Conservation (phyloP, 768 basidiomycete genomes). For the Albatrellus ellisii region DNA sequence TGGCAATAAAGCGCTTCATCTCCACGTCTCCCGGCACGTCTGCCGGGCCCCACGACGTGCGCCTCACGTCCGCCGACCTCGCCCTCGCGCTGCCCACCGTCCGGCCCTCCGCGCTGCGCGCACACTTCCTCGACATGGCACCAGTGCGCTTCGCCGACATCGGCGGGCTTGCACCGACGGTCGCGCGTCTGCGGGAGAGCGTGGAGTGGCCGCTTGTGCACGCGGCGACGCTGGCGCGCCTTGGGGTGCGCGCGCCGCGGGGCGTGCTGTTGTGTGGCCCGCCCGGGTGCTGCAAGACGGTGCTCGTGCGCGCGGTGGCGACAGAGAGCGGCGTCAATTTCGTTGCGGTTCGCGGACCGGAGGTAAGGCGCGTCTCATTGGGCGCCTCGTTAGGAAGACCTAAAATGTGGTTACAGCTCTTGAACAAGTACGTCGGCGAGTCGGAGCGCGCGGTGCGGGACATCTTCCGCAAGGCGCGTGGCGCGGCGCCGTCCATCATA, state of each 20-base stretch:
- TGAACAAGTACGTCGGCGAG: conserved; percentile 97
- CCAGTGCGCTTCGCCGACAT: conserved; percentile 78
- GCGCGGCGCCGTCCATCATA: conserved; percentile 88
- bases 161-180: conserved; percentile 72
- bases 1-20: conserved; percentile 80
- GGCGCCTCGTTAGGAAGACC: background rate
- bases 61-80: conserved; percentile 53
- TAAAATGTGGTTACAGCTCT: conserved; percentile 35
- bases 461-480: conserved; percentile 89
- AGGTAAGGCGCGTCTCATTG: conserved; percentile 32
- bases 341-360: conserved; percentile 93
- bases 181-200: conserved; percentile 78
- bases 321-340: conserved; percentile 93
- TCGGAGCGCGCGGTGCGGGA: conserved; percentile 92
- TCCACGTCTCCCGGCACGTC: conserved; percentile 16
- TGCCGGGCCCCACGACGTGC: background rate
- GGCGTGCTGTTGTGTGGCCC: conserved; percentile 91
- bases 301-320: conserved; percentile 85
- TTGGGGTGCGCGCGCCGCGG: conserved; percentile 81
- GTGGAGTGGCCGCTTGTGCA: conserved; percentile 94
- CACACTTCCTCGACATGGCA: conserved; percentile 79
- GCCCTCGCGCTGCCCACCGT: conserved; percentile 59
- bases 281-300: conserved; percentile 95
- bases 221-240: conserved; percentile 71
- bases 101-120: conserved; percentile 89